A percentile compares a stretch with the other conserved stretches of the same genome.
Evolutionary conservation across 2,329 filamentous ascomycete genomes (phyloP).

Genomic region (Diaporthe sp.): DNA sequence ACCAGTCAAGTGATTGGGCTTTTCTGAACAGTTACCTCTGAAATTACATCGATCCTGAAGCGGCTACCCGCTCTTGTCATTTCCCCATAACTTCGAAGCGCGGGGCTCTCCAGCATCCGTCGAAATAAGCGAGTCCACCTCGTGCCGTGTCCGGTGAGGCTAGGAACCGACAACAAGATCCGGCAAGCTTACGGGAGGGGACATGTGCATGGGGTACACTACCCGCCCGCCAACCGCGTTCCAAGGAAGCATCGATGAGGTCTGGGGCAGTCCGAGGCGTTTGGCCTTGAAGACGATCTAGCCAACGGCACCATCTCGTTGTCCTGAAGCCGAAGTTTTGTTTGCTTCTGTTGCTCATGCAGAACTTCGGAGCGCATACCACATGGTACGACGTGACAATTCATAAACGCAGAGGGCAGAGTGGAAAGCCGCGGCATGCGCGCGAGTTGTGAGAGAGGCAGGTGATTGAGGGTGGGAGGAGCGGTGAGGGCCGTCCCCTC

Average conservation of each 20-base stretch:
- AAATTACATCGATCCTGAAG: constrained; percentile 25
- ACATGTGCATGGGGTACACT: constrained; percentile 8
- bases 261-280: constrained; percentile 10
- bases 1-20: constrained; percentile 18
- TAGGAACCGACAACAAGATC: constrained; percentile 33
- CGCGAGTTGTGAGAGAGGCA: constrained; percentile 9
- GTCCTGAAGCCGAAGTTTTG: constrained; percentile 3
- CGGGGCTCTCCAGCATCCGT: background rate
- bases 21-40: background rate
- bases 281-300: background rate
- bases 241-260: constrained; percentile 3
- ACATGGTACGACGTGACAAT: constrained; percentile 37
- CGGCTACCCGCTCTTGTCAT: constrained; percentile 13
- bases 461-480: constrained; percentile 10
- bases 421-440: constrained; percentile 23
- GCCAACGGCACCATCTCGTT: background rate
- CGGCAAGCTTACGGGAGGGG: constrained; percentile 21
- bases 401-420: constrained; percentile 19
- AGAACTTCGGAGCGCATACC: constrained; percentile 14
- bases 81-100: background rate
- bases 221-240: background rate
- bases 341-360: constrained; percentile 30
- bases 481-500: constrained; percentile 37
- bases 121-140: constrained; percentile 28
- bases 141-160: constrained; percentile 17